phyloP scores from a whole-genome alignment of 2,329 filamentous ascomycete species.

The Alternaria longipes region DNA sequence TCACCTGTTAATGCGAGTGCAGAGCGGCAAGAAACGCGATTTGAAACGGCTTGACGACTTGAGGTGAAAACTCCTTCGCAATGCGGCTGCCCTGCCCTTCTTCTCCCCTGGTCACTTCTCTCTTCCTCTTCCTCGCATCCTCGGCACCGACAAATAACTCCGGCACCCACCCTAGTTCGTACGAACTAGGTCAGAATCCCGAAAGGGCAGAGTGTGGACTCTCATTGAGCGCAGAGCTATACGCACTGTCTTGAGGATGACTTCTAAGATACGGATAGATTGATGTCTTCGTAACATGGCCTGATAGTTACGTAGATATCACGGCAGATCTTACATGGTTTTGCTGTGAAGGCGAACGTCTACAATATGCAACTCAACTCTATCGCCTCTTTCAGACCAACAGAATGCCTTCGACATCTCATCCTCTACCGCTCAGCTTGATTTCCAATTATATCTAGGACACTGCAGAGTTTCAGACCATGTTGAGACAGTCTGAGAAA shows the following conservation, averaged over 20 bases:
- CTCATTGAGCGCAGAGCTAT: background rate
- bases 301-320: background rate
- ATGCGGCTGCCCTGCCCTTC: background rate
- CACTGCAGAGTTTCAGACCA: background rate
- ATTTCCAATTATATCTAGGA: background rate
- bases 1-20: background rate
- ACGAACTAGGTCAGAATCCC: background rate
- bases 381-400: background rate
- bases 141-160: background rate
- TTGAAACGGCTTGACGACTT: background rate
- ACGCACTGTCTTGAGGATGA: background rate
- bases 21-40: background rate
- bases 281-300: background rate
- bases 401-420: background rate
- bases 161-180: background rate
- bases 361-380: background rate
- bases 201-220: constrained; percentile 1
- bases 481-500: background rate
- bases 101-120: background rate
- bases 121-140: background rate
- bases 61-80: background rate
- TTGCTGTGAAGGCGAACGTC: background rate
- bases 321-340: background rate
- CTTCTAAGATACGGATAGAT: background rate
- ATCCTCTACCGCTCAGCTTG: background rate